phyloP scores from a whole-genome alignment of 2,329 filamentous ascomycete species.

The Huntiella decipiens region DNA sequence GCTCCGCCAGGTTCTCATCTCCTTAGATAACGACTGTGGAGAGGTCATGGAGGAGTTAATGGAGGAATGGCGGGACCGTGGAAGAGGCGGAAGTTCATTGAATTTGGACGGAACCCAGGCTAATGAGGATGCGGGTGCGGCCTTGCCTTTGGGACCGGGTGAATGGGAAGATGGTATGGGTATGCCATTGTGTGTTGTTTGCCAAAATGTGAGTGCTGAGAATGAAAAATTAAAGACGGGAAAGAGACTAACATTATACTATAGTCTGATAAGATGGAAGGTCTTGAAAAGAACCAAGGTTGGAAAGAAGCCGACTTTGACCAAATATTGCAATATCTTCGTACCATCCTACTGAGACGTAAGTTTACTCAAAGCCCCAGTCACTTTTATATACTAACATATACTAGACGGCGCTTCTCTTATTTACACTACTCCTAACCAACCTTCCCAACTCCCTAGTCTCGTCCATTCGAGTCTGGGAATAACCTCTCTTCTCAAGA shows the following conservation, averaged over 20 bases:
- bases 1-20: conserved; percentile 55
- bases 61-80: conserved; percentile 57
- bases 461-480: conserved; percentile 72
- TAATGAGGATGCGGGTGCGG: conserved; percentile 44
- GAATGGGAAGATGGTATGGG: conserved; percentile 88
- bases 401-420: conserved; percentile 60
- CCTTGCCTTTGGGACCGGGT: conserved; percentile 63
- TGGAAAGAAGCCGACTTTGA: conserved; percentile 98
- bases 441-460: conserved; percentile 56
- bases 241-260: conserved; percentile 1
- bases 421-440: conserved; percentile 64
- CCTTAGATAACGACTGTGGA: conserved; percentile 57
- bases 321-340: conserved; percentile 78
- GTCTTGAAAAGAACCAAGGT: conserved; percentile 67
- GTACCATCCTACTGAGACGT: conserved; percentile 78
- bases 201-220: conserved; percentile 58
- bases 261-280: conserved; percentile 74
- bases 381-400: conserved; percentile 11
- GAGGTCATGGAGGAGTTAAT: conserved; percentile 76
- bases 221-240: background rate
- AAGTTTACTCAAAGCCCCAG: conserved; percentile 18
- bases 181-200: conserved; percentile 80
- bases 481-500: conserved; percentile 66
- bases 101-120: conserved; percentile 46
- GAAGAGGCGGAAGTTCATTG: conserved; percentile 42